Evolutionary conservation across 192 early-diverging fungal species (phyloP), one percentile per base, ranked within the genome.

Genomic region (Coemansia reversa): DNA sequence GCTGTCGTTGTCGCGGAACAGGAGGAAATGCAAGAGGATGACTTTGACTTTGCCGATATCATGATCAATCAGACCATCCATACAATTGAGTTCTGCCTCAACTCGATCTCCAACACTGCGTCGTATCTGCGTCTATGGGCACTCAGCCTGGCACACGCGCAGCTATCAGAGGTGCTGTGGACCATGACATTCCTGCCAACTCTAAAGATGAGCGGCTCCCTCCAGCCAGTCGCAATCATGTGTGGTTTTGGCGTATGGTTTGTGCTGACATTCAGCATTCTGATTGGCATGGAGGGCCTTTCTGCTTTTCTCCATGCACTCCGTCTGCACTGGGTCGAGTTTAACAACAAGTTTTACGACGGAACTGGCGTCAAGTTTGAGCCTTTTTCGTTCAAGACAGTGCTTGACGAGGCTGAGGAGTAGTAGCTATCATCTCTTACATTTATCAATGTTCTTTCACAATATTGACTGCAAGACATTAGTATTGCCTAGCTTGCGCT

Each of bases 121-220:
- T 96, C 94, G 22, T 99, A 99, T 66, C 90, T 99, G 58, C 95
- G 97, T 66, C 86, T 99, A 55, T 99, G 97, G 97, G 97, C 97
- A 58, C 79, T 99, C 54, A 97, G 94, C 19, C 84, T 99, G 47
- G 97, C 97, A 0, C 97, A 99, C 65, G 95, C 95, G 29, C 97
- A 99, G 82, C 81, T 99, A 24, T 99, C 97, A 0, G 92, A 93
- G 69, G 97, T 99, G 8, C 82, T 97, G 51, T 99, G 94, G 94
- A 86, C 87, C 16, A 99, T 98, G 97, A 89, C 92, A 4, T 87
- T 62, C 60, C 56, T 52, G 64, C 61, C 70, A 23, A 68, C 61
- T 72, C 67, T 73, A 9, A 75, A 74, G 69, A 78, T 79, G 72
- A 47, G 48, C 9, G 76, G 78, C 55, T 82, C 87, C 0, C 22